Percentiles rank a stretch among this genome's conserved stretches.
Conservation (phyloP, 2,329 filamentous ascomycete genomes). For the Alternaria gansuensis region DNA sequence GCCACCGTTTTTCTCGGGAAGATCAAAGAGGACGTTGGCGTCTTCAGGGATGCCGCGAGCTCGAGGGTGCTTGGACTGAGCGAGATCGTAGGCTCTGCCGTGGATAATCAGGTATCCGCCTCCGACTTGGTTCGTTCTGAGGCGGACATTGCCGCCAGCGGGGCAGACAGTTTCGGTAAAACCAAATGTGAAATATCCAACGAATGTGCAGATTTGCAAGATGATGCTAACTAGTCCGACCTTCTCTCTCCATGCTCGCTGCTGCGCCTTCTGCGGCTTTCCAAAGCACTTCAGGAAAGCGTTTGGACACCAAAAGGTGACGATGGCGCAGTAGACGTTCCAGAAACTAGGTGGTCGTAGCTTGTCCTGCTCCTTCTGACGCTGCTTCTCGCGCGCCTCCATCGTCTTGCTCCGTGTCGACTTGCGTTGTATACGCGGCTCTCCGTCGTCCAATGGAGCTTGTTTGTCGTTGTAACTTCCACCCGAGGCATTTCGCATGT, state of each 20-base stretch:
- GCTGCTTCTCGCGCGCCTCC: conserved; percentile 67
- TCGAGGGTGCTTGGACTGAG: conserved; percentile 77
- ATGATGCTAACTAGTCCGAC: conserved; percentile 97
- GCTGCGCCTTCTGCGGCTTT: conserved; percentile 83
- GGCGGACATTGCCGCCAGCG: conserved; percentile 68
- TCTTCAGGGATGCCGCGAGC: conserved; percentile 78
- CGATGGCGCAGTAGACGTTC: conserved; percentile 92
- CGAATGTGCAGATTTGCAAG: conserved; percentile 81
- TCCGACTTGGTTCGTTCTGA: conserved; percentile 84
- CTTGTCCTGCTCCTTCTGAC: conserved; percentile 68
- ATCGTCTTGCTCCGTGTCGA: conserved; percentile 70
- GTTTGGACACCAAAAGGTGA: conserved; percentile 95
- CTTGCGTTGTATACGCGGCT: conserved; percentile 62
- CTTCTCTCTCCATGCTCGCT: conserved; percentile 96
- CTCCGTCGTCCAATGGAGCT: conserved; percentile 44
- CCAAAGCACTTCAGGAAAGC: conserved; percentile 86
- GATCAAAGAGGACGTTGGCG: conserved; percentile 85
- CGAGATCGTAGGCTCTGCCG: conserved; percentile 86
- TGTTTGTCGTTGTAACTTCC: conserved; percentile 53
- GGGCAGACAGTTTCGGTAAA: conserved; percentile 91
- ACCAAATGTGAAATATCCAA: conserved; percentile 95
- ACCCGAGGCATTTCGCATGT: conserved; percentile 51
- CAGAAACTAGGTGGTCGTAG: conserved; percentile 85
- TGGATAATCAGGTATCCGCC: conserved; percentile 95
- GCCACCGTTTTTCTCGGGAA: conserved; percentile 83